Evolutionary conservation across 371 early-diverging fungal genomes (phyloP).

Genomic region (Lichtheimia ornata): DNA sequence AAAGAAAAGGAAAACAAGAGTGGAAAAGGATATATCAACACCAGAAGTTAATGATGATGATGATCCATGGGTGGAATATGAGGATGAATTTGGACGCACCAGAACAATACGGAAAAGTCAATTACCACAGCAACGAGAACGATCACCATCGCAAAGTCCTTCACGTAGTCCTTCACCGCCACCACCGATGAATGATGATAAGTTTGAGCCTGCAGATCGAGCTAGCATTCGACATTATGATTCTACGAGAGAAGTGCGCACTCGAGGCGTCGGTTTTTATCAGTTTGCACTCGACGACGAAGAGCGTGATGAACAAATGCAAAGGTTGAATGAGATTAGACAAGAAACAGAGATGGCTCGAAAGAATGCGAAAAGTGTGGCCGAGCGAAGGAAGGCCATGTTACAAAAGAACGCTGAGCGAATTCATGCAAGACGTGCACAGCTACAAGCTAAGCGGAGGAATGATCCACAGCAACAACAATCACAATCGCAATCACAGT

Average conservation of each 20-base stretch:
- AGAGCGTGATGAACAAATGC: conserved; percentile 67
- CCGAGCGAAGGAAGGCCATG: conserved; percentile 53
- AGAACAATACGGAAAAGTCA: conserved; percentile 71
- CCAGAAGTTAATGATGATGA: conserved; percentile 30
- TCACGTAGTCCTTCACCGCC: conserved; percentile 11
- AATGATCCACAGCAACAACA: conserved; percentile 4
- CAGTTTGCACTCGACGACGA: conserved; percentile 71
- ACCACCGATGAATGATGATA: conserved; percentile 8
- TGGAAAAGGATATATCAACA: neutral
- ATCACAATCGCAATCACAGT: neutral
- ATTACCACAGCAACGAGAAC: conserved; percentile 32
- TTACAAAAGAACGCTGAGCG: conserved; percentile 50
- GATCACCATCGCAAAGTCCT: conserved; percentile 16
- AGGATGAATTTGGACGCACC: conserved; percentile 81
- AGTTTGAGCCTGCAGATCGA: conserved; percentile 27
- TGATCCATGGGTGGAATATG: conserved; percentile 81
- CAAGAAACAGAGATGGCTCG: conserved; percentile 54
- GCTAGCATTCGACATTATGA: conserved; percentile 53
- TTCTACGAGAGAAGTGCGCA: conserved; percentile 62
- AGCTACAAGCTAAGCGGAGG: conserved; percentile 29
- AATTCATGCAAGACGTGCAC: conserved; percentile 37
- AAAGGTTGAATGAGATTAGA: conserved; percentile 60
- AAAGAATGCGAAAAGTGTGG: conserved; percentile 28
- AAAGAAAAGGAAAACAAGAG: conserved; percentile 17
- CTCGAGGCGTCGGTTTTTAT: conserved; percentile 77